Evolutionary conservation across 805 yeast species (phyloP).

Genomic region (Kazachstania martiniae): DNA sequence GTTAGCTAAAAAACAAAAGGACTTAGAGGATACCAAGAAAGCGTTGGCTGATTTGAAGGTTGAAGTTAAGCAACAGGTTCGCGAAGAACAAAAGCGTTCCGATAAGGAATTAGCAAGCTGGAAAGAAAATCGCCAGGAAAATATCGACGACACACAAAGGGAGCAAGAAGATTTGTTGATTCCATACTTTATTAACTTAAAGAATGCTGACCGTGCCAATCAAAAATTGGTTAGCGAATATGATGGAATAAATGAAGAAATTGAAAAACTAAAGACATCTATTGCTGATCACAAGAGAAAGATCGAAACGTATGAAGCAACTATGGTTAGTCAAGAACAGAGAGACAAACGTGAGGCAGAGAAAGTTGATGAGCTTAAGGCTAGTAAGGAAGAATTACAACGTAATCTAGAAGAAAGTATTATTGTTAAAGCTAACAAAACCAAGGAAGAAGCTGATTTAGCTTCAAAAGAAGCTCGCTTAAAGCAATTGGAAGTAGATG

Average conservation of each 20-base stretch:
- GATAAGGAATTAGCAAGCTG: conserved; percentile 19
- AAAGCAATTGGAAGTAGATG: conserved; percentile 30
- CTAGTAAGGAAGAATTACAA: conserved; percentile 24
- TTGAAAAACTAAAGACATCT: conserved; percentile 30
- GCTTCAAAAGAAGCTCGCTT: conserved; percentile 27
- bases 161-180: conserved; percentile 31
- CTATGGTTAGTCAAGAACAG: conserved; percentile 21
- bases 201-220: conserved; percentile 30
- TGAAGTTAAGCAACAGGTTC: conserved; percentile 22
- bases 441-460: conserved; percentile 29
- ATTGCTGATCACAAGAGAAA: conserved; percentile 28
- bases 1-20: conserved; percentile 27
- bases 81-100: conserved; percentile 7
- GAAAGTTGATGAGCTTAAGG: conserved; percentile 24
- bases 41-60: conserved; percentile 23
- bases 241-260: conserved; percentile 30
- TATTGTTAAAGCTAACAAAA: conserved; percentile 23
- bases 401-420: conserved; percentile 13
- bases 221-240: conserved; percentile 27
- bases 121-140: conserved; percentile 22
- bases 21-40: conserved; percentile 34
- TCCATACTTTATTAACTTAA: conserved; percentile 33
- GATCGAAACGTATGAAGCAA: conserved; percentile 26
- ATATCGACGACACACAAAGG: conserved; percentile 20
- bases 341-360: conserved; percentile 24